Base-by-base conservation (phyloP, 176 grass and related monocot species). In the Ampelocalamus luodianensis region DNA sequence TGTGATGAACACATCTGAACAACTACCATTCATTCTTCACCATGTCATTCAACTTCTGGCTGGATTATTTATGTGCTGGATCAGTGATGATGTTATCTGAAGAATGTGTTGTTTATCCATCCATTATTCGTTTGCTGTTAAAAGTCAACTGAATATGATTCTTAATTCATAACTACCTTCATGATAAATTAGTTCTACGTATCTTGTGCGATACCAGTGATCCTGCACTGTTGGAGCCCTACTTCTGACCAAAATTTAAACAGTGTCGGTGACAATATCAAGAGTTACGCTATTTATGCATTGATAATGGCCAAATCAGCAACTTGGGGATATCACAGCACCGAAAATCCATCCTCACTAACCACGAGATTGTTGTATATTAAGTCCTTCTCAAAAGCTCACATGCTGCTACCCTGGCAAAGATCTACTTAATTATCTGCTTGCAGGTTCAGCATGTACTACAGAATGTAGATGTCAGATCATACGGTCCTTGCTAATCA, bases 291-390 rank as follows among this genome's bases (percentile, higher is more conserved):
- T 39, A 14, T 44, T 62, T 65, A 22, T 51, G 27, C 61, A 51
- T 61, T 61, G 37, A 5, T 10, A 3, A 42, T 77, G 34, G 36
- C 5, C 26, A 79, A 20, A 50, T 49, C 10, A 49, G 77, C 77
- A 79, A 6, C 16, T 64, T 23, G 26, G 22, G 27, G 74, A 68
- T 69, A 68, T 81, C 34, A 42, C 65, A 60, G 49, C 20, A 55
- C 66, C 4, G 8, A n/a, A 10, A 22, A 63, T 83, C 69, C 55
- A 15, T 29, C 23, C 69, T 56, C 46, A 5, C 77, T 56, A 13
- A 20, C 11, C 77, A 40, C 20, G 50, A 45, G 71, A 29, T 10
- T 7, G 54, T 18, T 82, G 4, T 59, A 20, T 82, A 82, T 80
- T 8, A 20, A 5, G 1, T 8, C 3, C 1, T 49, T 23, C 10